phyloP scores from a whole-genome alignment of 106 monocot species.

The Chionographis japonica region DNA sequence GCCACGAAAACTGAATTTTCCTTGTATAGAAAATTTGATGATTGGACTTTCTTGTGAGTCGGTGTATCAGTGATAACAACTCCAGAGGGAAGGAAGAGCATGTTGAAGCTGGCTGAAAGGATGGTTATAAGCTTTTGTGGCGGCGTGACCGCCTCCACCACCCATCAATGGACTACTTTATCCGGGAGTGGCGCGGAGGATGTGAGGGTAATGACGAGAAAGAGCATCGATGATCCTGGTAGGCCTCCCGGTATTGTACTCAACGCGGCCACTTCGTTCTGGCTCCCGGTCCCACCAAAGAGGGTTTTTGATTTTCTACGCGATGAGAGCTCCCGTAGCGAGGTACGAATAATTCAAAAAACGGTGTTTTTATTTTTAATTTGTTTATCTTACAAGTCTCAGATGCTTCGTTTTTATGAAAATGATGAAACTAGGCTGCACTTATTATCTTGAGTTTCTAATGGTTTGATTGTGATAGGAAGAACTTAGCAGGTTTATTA shows the following conservation, averaged over 20 bases:
- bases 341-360: conserved; percentile 34
- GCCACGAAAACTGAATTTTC: no score
- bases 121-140: conserved; percentile 89
- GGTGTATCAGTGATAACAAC: conserved; percentile 54
- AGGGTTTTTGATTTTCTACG: conserved; percentile 91
- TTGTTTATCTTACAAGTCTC: no score
- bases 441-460: no score
- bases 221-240: conserved; percentile 81
- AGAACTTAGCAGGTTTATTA: no score
- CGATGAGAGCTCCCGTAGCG: conserved; percentile 76
- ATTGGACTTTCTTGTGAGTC: not conserved
- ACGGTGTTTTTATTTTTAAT: no score
- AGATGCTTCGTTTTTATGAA: no score
- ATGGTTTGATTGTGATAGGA: no score
- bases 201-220: conserved; percentile 83
- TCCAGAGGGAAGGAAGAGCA: conserved; percentile 76
- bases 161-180: conserved; percentile 81
- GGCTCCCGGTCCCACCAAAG: conserved; percentile 78
- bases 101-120: conserved; percentile 90
- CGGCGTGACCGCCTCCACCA: conserved; percentile 68
- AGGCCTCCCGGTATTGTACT: conserved; percentile 78
- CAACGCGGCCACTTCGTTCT: conserved; percentile 85
- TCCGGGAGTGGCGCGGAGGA: conserved; percentile 72
- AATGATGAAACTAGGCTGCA: no score
- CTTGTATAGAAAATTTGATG: no score